These are phyloP conservation scores for Xylaria hypoxylon DNA, from an alignment of 2,329 filamentous ascomycete species.

Conservation along the genomic window DNA sequence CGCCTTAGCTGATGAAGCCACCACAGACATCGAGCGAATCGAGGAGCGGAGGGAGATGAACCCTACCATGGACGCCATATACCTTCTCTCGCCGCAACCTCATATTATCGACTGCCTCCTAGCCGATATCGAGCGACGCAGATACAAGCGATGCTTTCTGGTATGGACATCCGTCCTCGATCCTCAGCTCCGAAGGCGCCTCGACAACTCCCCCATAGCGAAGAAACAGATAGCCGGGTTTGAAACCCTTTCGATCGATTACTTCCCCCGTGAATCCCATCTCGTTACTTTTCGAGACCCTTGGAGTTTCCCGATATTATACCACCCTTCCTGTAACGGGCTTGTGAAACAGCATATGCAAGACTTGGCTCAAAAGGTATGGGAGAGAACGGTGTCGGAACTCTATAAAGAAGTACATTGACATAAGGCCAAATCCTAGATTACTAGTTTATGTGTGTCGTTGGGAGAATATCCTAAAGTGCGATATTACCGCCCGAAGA, in stretches of 20 bases:
- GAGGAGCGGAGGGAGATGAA: conserved; percentile 86
- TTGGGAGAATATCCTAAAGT: conserved; percentile 95
- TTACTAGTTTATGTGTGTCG: conserved; percentile 87
- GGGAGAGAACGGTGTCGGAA: conserved; percentile 3
- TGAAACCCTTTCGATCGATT: conserved; percentile 87
- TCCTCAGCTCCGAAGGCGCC: conserved; percentile 74
- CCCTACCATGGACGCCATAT: conserved; percentile 92
- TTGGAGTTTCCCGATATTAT: conserved; percentile 94
- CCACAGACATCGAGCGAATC: conserved; percentile 89
- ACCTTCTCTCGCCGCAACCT: conserved; percentile 85
- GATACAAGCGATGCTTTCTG: conserved; percentile 82
- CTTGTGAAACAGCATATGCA: conserved; percentile 87
- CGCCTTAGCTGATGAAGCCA: conserved; percentile 42
- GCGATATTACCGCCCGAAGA: conserved; percentile 84
- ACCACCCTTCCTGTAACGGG: conserved; percentile 88
- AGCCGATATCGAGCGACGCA: conserved; percentile 86
- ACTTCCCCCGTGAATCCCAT: conserved; percentile 89
- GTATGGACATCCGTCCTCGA: conserved; percentile 87
- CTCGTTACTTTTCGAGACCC: conserved; percentile 92
- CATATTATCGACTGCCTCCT: conserved; percentile 95
- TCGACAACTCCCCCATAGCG: conserved; percentile 77
- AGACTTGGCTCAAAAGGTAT: conserved; percentile 85
- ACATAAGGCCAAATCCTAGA: conserved; percentile 60
- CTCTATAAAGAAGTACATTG: conserved; percentile 21
- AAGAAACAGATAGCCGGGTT: conserved; percentile 83